A percentile compares a stretch with the other conserved stretches of the same genome.
Conservation (phyloP, 768 basidiomycete genomes). For the Lentinula sp. region DNA sequence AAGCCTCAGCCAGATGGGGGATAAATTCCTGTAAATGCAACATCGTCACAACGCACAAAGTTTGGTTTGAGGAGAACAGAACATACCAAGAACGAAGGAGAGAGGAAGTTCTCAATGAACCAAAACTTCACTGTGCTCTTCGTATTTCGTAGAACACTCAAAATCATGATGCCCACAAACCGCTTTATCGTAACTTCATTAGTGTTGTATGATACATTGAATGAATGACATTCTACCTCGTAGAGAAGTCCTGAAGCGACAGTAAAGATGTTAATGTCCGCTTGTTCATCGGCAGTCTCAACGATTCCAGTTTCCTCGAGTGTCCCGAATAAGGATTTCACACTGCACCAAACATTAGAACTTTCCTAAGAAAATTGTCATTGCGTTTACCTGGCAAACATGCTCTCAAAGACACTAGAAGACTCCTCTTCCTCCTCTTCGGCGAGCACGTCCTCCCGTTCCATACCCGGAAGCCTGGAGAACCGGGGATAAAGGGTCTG, state of each 20-base stretch:
- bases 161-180: conserved; percentile 97
- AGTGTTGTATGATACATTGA: neutral
- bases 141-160: conserved; percentile 92
- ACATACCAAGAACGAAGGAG: conserved; percentile 88
- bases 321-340: conserved; percentile 7
- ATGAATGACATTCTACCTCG: conserved; percentile 51
- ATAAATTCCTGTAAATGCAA: conserved; percentile 71
- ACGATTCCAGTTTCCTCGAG: conserved; percentile 16
- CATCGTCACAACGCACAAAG: neutral
- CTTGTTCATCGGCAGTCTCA: conserved; percentile 39
- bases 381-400: conserved; percentile 44
- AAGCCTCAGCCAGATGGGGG: conserved; percentile 85
- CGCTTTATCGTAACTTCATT: conserved; percentile 44
- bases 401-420: conserved; percentile 36
- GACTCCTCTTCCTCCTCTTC: conserved; percentile 27
- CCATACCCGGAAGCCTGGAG: conserved; percentile 66
- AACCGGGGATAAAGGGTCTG: conserved; percentile 84
- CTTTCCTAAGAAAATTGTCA: neutral
- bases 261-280: conserved; percentile 98
- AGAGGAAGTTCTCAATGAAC: conserved; percentile 99
- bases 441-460: conserved; percentile 72
- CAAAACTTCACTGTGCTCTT: conserved; percentile 96
- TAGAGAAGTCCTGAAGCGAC: conserved; percentile 96
- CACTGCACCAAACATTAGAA: neutral
- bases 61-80: neutral